phyloP scores from a whole-genome alignment of 495 filamentous ascomycete species.

The Lasiosphaeriaceae sp. region DNA sequence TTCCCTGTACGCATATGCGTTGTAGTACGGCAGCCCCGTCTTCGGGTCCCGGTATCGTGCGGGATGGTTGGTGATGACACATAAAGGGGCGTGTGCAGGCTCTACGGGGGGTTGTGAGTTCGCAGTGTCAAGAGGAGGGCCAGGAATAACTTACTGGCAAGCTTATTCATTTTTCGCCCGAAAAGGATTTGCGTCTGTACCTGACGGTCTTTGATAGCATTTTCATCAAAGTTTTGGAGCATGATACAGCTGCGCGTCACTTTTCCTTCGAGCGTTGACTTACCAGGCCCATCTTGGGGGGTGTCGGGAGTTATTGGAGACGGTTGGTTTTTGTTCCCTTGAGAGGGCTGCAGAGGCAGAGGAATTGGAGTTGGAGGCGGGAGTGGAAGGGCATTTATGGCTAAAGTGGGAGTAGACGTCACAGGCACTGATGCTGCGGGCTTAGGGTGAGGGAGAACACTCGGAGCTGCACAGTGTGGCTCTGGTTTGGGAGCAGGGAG shows the following conservation, averaged over 20 bases:
- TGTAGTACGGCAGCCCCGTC: conserved; percentile 73
- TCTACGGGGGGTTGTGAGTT: conserved; percentile 30
- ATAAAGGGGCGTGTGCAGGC: conserved; percentile 50
- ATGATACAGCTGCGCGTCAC: conserved; percentile 52
- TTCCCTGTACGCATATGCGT: conserved; percentile 69
- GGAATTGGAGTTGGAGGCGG: background rate
- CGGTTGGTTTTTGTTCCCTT: conserved; percentile 3
- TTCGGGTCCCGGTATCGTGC: conserved; percentile 73
- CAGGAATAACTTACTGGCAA: conserved; percentile 41
- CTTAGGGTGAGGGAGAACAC: background rate
- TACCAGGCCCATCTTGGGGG: conserved; percentile 18
- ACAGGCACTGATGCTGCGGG: background rate
- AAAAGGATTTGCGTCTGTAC: conserved; percentile 54
- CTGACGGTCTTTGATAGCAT: conserved; percentile 49
- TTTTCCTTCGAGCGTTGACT: conserved; percentile 28
- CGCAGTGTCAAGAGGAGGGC: background rate
- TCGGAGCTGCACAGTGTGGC: background rate
- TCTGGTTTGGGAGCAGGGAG: background rate
- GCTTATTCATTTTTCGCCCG: conserved; percentile 49
- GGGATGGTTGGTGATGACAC: conserved; percentile 74
- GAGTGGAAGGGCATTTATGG: conserved; percentile 6
- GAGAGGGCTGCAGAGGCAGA: conserved; percentile 10
- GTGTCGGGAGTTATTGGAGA: conserved; percentile 13
- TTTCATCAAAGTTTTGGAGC: conserved; percentile 53
- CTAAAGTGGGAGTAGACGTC: conserved; percentile 6